Evolutionary conservation across 2,329 filamentous ascomycete species (phyloP), one percentile per base, ranked within the genome.

Genomic region (Graphium sp.): DNA sequence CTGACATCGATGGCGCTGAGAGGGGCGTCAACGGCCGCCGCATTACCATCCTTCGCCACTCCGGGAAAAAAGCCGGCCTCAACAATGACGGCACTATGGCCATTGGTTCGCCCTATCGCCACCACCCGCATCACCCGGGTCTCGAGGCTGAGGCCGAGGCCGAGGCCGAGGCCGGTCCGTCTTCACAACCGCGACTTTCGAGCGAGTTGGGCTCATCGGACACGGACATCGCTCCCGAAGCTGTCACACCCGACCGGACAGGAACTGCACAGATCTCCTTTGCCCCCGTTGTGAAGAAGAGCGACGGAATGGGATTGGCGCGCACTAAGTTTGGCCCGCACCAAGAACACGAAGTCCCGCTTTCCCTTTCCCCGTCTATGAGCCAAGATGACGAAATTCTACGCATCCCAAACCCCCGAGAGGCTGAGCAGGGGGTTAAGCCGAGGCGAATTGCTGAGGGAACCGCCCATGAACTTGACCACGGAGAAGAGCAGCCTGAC

Each of bases 321-420:
- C 38, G 49, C 7, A 46, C 52, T n/a, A 55, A 62, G 30, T 38
- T 60, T 14, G 54, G 53, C 28, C 56, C 75, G 7, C 66, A 67
- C 1, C 40, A 44, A 20, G 8, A 26, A 18, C 13, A 28, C 10
- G 30, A 25, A 11, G 17, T 24, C 17, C 16, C 25, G 20, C 48
- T 67, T 26, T 59, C 64, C 19, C 62, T 78, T 24, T 78, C 83
- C 31, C 77, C 85, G 35, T 82, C 92, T 43, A 91, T 94, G 42
- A 76, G 81, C 32, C 71, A 73, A 35, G 74, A 79, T 32, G 75
- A 72, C 30, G 73, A 74, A 19, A 72, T 84, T 1, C 56, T 95
- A 24, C 76, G 83, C 22, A 95, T 98, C 41, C 89, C 89, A 0
- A 85, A 85, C 13, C 89, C 89, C 1, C 65, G 85, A 40, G 89